phyloP scores from a whole-genome alignment of 352 stramenopile genomes.

The Aphanomyces euteiches region DNA sequence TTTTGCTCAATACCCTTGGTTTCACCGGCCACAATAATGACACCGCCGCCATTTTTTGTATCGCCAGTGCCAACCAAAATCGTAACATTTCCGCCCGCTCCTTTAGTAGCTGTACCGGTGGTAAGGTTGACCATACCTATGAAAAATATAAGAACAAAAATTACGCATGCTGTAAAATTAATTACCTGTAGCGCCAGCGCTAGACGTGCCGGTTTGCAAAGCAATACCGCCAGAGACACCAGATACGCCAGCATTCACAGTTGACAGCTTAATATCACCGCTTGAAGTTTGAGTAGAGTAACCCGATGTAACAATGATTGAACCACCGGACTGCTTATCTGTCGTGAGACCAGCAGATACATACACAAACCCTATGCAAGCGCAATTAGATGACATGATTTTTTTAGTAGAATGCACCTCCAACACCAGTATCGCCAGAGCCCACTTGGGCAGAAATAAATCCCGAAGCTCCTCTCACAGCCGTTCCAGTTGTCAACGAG shows the following conservation, averaged over 20 bases:
- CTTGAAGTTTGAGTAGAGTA: constrained; percentile 5
- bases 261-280: constrained; percentile 14
- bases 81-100: constrained; percentile 25
- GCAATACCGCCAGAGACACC: constrained; percentile 9
- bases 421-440: neutral
- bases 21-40: constrained; percentile 66
- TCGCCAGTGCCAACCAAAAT: constrained; percentile 27
- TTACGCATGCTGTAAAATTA: neutral
- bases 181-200: constrained; percentile 4
- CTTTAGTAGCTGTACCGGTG: constrained; percentile 22
- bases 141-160: neutral
- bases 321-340: constrained; percentile 24
- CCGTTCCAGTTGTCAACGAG: neutral
- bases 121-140: constrained; percentile 6
- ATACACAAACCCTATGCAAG: constrained; percentile 11
- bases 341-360: constrained; percentile 17
- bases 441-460: neutral
- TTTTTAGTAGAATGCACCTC: neutral
- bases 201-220: constrained; percentile 15
- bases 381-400: too few species aligned
- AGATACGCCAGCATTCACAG: constrained; percentile 5
- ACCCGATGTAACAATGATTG: constrained; percentile 20
- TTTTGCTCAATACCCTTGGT: constrained; percentile 42
- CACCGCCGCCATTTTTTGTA: constrained; percentile 40
- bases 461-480: neutral